A percentile compares a stretch with the other conserved stretches of the same genome.
Conservation (phyloP, 306 rosid species). For the Begonia peltatifolia region DNA sequence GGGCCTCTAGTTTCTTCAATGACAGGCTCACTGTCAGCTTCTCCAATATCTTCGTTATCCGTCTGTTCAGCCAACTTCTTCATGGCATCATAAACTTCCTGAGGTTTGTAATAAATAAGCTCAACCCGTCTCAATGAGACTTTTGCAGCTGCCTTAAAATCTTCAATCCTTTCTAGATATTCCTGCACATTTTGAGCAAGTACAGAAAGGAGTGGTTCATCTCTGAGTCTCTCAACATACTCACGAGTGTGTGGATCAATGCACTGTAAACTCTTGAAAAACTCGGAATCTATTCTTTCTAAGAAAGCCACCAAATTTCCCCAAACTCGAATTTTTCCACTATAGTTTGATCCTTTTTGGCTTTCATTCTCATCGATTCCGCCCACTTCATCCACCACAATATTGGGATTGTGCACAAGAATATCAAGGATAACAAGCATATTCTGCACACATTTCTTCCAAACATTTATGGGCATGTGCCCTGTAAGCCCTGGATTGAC, state of each 20-base stretch:
- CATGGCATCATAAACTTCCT: conserved; percentile 93
- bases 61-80: conserved; percentile 66
- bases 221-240: conserved; percentile 88
- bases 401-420: conserved; percentile 61
- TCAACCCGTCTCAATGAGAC: conserved; percentile 81
- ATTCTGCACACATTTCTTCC: conserved; percentile 90
- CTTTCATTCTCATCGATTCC: conserved; percentile 41
- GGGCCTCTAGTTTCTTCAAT: conserved; percentile 57
- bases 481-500: conserved; percentile 91
- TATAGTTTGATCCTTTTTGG: conserved; percentile 22
- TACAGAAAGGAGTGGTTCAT: conserved; percentile 23
- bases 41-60: conserved; percentile 32
- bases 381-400: conserved; percentile 44
- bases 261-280: conserved; percentile 93
- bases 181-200: conserved; percentile 96
- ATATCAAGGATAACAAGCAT: conserved; percentile 79
- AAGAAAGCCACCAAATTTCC: conserved; percentile 86
- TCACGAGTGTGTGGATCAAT: conserved; percentile 96
- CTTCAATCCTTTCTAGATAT: conserved; percentile 52
- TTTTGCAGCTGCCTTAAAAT: conserved; percentile 38
- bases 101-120: conserved; percentile 81
- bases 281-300: conserved; percentile 68
- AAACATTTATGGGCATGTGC: conserved; percentile 82
- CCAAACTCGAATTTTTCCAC: conserved; percentile 76
- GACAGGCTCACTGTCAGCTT: conserved; percentile 31